Evolutionary conservation across 495 filamentous ascomycete genomes (phyloP).

Genomic region (Aspergillus sclerotioniger): DNA sequence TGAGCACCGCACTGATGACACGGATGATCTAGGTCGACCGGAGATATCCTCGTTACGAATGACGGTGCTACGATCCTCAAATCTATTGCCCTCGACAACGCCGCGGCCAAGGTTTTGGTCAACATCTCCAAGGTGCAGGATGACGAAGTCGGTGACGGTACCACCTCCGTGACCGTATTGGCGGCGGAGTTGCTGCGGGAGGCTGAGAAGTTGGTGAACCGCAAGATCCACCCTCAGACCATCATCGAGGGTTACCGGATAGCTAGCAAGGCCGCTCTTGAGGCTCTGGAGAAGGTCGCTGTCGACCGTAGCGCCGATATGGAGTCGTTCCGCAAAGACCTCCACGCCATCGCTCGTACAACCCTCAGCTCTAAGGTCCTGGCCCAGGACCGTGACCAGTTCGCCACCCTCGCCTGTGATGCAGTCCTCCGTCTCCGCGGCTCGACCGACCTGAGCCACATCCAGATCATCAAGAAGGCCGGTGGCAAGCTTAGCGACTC

Average conservation of each 20-base stretch:
- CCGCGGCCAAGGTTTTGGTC: constrained; percentile 89
- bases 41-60: constrained; percentile 97
- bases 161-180: constrained; percentile 86
- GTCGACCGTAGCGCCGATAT: constrained; percentile 84
- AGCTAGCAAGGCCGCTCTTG: constrained; percentile 83
- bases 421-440: constrained; percentile 88
- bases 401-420: constrained; percentile 86
- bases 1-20: constrained; percentile 10
- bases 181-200: constrained; percentile 94
- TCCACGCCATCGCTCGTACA: constrained; percentile 88
- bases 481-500: constrained; percentile 96
- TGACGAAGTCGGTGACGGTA: constrained; percentile 97
- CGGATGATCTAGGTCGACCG: constrained; percentile 68
- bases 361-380: constrained; percentile 97
- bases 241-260: constrained; percentile 99
- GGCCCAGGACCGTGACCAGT: constrained; percentile 89
- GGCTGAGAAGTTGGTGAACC: constrained; percentile 93
- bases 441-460: constrained; percentile 92
- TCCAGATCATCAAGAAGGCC: constrained; percentile 99
- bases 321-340: constrained; percentile 82
- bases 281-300: constrained; percentile 77
- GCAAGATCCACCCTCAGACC: constrained; percentile 98
- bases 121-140: constrained; percentile 99
- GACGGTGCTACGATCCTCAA: constrained; percentile 98
- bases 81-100: constrained; percentile 98